Evolutionary conservation across 2,329 filamentous ascomycete species (phyloP).

Genomic region (Pestalotiopsis fici): DNA sequence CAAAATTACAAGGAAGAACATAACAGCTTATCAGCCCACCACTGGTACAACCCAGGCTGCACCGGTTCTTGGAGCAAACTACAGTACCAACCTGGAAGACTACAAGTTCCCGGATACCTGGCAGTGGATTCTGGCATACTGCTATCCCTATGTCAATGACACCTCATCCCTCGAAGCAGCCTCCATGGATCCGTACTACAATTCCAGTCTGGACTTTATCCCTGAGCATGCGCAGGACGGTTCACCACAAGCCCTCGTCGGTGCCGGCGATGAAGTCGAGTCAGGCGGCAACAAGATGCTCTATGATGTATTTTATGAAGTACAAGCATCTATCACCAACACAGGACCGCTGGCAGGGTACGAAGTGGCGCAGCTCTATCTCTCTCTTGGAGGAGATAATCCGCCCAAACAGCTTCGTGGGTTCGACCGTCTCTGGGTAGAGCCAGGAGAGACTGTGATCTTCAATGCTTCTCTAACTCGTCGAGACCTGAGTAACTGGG

Average conservation of each 20-base stretch:
- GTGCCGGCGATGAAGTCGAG: constrained; percentile 45
- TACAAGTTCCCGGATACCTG: constrained; percentile 69
- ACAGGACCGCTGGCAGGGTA: constrained; percentile 66
- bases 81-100: constrained; percentile 61
- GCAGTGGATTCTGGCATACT: constrained; percentile 52
- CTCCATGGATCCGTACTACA: constrained; percentile 61
- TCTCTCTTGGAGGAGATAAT: constrained; percentile 79
- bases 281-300: constrained; percentile 66
- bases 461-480: constrained; percentile 73
- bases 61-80: constrained; percentile 76
- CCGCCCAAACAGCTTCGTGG: constrained; percentile 68
- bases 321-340: constrained; percentile 71
- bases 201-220: constrained; percentile 57
- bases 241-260: constrained; percentile 53
- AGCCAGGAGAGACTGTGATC: constrained; percentile 63
- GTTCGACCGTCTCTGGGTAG: constrained; percentile 77
- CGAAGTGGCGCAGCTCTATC: constrained; percentile 76
- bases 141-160: constrained; percentile 74
- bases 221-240: constrained; percentile 58
- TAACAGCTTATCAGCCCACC: too few species aligned
- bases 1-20: too few species aligned
- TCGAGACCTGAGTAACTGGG: constrained; percentile 88
- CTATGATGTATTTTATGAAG: constrained; percentile 69
- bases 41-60: constrained; percentile 73
- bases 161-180: constrained; percentile 56